phyloP scores from a whole-genome alignment of 2,329 filamentous ascomycete species.

The Arthrinium phaeospermum region DNA sequence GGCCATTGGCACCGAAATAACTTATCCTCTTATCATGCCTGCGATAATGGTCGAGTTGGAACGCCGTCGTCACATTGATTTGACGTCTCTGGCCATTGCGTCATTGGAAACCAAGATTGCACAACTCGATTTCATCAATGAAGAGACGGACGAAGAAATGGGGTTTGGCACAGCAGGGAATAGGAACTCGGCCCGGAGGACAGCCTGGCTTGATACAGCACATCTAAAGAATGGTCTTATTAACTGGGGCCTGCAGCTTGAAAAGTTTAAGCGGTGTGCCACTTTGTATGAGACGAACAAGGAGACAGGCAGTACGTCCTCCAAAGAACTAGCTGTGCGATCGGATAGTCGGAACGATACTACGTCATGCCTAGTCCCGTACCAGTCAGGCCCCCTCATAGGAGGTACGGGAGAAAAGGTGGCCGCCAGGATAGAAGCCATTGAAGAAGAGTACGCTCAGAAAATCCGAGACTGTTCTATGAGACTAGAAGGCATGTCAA shows the following conservation, averaged over 20 bases:
- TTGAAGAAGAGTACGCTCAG: slow-evolving; percentile 39
- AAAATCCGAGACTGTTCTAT: slow-evolving; percentile 40
- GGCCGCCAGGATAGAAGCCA: slow-evolving; percentile 28
- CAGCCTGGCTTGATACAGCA: slow-evolving; percentile 33
- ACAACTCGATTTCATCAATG: slow-evolving; percentile 24
- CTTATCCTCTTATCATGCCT: slow-evolving; percentile 36
- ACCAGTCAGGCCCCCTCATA: no score
- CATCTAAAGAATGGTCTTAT: slow-evolving; percentile 34
- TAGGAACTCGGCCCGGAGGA: slow-evolving; percentile 27
- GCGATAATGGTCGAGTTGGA: slow-evolving; percentile 41
- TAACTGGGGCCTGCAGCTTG: slow-evolving; percentile 34
- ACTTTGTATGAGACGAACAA: no score
- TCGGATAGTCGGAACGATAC: no score
- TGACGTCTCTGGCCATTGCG: slow-evolving; percentile 30
- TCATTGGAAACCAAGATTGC: slow-evolving; percentile 33
- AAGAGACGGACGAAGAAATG: not conserved
- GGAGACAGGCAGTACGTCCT: no score
- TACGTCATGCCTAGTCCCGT: no score
- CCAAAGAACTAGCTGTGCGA: no score
- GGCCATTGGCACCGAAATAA: slow-evolving; percentile 15
- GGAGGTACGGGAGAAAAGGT: slow-evolving; percentile 28
- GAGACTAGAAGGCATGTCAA: slow-evolving; percentile 42
- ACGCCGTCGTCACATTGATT: slow-evolving; percentile 30
- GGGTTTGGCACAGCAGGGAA: not conserved
- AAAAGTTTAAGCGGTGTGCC: slow-evolving; percentile 27